A percentile compares a stretch with the other conserved stretches of the same genome.
Conservation (phyloP, 495 filamentous ascomycete genomes). For the Penicillium cataractarum region DNA sequence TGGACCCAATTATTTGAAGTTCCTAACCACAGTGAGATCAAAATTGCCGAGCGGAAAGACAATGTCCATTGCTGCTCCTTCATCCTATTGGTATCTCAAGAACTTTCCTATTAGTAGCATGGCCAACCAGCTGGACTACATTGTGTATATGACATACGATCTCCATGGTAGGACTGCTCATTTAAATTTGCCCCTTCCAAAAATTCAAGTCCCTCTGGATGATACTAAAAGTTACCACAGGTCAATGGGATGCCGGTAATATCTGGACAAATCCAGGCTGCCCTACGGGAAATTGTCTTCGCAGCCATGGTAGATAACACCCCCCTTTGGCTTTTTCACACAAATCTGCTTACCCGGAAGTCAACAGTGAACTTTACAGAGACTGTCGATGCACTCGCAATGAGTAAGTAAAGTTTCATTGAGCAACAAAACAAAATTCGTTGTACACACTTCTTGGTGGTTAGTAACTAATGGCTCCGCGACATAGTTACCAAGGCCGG, state of each 20-base stretch:
- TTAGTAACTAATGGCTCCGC: neutral
- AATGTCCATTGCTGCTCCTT: constrained; percentile 25
- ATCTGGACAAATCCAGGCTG: constrained; percentile 32
- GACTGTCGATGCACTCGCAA: constrained; percentile 44
- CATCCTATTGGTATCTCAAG: constrained; percentile 40
- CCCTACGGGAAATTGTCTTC: constrained; percentile 1
- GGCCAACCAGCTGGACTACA: constrained; percentile 29
- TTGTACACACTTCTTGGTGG: neutral
- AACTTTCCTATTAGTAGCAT: constrained; percentile 33
- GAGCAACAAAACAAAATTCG: neutral
- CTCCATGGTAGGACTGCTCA: constrained; percentile 22
- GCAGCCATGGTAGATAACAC: neutral
- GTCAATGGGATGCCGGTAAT: constrained; percentile 39
- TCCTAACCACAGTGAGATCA: constrained; percentile 21
- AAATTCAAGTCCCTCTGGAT: neutral
- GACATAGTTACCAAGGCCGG: constrained; percentile 58
- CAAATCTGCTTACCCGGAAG: neutral
- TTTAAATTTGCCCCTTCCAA: neutral
- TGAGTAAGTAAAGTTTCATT: constrained; percentile 1
- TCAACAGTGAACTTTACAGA: constrained; percentile 17
- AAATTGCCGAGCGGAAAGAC: constrained; percentile 5
- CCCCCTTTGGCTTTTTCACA: neutral
- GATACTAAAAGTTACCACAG: neutral
- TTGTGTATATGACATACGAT: constrained; percentile 44
- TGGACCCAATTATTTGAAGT: constrained; percentile 34